These are phyloP conservation scores for Solanum sparsipilum DNA, from an alignment of 257 asterid species.

Conservation along the genomic window DNA sequence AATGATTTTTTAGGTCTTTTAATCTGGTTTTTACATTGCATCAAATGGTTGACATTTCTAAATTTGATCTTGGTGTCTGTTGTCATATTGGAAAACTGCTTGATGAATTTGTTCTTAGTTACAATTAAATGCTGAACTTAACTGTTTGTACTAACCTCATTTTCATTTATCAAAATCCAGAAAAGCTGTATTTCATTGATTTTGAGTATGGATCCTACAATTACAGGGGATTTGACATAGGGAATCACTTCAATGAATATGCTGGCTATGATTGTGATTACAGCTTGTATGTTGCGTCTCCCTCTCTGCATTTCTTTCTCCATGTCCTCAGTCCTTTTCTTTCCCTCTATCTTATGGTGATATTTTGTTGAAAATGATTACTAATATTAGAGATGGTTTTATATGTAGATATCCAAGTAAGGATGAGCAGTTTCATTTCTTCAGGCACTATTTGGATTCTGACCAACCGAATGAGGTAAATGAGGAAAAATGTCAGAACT, in stretches of 20 bases:
- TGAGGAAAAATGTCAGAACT: background rate
- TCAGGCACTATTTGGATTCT: constrained; percentile 72
- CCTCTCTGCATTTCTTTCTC: background rate
- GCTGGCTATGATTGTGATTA: constrained; percentile 98
- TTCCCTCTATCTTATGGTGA: background rate
- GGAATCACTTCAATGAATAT: constrained; percentile 97
- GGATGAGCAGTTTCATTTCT: constrained; percentile 64
- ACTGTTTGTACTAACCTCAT: background rate
- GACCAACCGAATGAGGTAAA: constrained; percentile 58
- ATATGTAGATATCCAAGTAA: constrained; percentile 65
- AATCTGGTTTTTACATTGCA: background rate
- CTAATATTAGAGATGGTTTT: background rate
- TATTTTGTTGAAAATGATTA: background rate
- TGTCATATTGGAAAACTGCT: background rate
- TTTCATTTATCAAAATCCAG: constrained; percentile 33
- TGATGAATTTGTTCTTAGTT: background rate
- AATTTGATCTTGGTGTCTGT: background rate
- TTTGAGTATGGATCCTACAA: constrained; percentile 92
- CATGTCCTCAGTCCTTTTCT: background rate
- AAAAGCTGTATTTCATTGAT: constrained; percentile 86
- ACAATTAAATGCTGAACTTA: background rate
- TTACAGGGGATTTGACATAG: constrained; percentile 95
- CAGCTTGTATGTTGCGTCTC: constrained; percentile 46
- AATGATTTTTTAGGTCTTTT: background rate
- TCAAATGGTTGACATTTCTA: background rate